Base-by-base conservation (phyloP, 495 filamentous ascomycete genomes). In the Viridothelium virens region DNA sequence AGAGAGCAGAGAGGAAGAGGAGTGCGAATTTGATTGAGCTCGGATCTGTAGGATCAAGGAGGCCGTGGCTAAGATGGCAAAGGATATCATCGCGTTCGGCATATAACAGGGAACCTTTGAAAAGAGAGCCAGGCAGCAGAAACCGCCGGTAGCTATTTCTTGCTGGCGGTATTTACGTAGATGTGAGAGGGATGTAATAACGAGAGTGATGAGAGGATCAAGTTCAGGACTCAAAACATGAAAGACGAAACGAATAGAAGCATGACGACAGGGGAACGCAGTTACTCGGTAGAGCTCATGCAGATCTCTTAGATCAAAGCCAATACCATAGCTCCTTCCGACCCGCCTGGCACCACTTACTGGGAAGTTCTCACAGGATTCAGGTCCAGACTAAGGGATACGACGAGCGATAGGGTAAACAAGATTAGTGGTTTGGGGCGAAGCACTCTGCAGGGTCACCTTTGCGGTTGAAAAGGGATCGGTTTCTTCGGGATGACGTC, bases 401-500 rank as follows among this genome's bases (percentile, higher is more conserved):
- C 25, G 25, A 25, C 25, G 25, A 25, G 25, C 25, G 25, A 25
- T 25, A 25, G 25, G 25, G 25, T 25, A 25, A 25, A 25, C 25
- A 25, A 25, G 25, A 25, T 25, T 25, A 25, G 25, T 25, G 25
- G 25, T 25, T 25, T 25, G 25, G 25, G 25, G 25, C 25, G 25
- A 25, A 25, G 25, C 25, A 25, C 25, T 25, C 25, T 25, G 25
- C 25, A 25, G 25, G 25, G 25, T 25, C 25, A 25, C 25, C 25
- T 25, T 25, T 25, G 25, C 25, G 25, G 25, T 25, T 25, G 25
- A 25, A 25, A 34, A 14, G 14, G 53, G 25, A 59, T 36, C 53
- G 53, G 53, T 59, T 33, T 18, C 36, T 18, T 59, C 53, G 53
- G 53, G 25, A 59, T 59, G 53, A 59, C 53, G 53, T 59, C 53